phyloP scores from a whole-genome alignment of 2,329 filamentous ascomycete genomes.

The Emmonsiellopsis sp. region DNA sequence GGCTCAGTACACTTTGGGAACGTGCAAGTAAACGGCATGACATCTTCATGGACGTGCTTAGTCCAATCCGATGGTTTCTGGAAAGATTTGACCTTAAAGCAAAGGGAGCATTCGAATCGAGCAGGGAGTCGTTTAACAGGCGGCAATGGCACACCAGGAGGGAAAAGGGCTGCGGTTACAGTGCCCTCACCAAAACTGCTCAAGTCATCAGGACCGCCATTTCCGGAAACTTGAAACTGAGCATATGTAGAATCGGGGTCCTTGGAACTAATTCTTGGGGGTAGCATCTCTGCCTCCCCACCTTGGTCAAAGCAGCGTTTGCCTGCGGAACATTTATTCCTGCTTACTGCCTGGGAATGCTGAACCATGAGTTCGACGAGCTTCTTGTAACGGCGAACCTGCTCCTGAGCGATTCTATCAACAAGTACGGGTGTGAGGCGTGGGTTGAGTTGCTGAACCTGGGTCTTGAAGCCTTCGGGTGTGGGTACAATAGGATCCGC shows the following conservation, averaged over 20 bases:
- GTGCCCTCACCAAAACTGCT: conserved; percentile 58
- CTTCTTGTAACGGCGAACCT: conserved; percentile 68
- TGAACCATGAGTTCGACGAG: conserved; percentile 62
- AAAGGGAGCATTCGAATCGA: conserved; percentile 82
- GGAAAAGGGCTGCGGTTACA: conserved; percentile 66
- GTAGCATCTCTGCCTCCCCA: conserved; percentile 55
- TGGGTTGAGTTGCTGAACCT: conserved; percentile 68
- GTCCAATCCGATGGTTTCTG: conserved; percentile 94
- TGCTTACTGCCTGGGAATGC: conserved; percentile 54
- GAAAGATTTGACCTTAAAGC: conserved; percentile 76
- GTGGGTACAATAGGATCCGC: conserved; percentile 64
- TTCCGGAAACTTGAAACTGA: conserved; percentile 47
- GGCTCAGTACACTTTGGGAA: conserved; percentile 74
- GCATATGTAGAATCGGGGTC: conserved; percentile 49
- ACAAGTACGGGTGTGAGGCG: conserved; percentile 58
- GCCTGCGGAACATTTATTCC: conserved; percentile 51
- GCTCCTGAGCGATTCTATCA: conserved; percentile 74
- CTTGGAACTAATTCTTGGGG: conserved; percentile 44
- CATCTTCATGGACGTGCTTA: conserved; percentile 89
- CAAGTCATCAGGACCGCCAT: conserved; percentile 54
- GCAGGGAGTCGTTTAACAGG: conserved; percentile 69
- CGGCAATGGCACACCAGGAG: conserved; percentile 70
- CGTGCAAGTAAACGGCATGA: conserved; percentile 88
- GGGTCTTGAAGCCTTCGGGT: conserved; percentile 64
- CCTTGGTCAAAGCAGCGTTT: conserved; percentile 57